Evolutionary conservation across 495 filamentous ascomycete genomes (phyloP).

Genomic region (Neurospora intermedia): DNA sequence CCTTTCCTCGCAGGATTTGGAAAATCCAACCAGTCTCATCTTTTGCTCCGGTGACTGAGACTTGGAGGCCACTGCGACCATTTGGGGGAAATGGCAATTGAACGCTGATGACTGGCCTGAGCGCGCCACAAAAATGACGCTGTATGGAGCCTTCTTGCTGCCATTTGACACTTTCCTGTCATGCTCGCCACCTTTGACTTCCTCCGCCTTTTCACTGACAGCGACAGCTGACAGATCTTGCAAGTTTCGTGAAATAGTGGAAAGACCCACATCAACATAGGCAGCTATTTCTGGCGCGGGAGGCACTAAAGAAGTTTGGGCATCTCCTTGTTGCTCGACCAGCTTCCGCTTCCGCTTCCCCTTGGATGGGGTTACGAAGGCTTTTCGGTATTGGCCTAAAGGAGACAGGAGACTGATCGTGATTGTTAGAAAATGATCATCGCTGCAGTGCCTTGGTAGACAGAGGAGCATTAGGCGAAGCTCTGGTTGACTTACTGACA

Average conservation of each 20-base stretch:
- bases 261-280: constrained; percentile 48
- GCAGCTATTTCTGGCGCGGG: constrained; percentile 38
- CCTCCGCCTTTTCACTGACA: background rate
- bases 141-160: constrained; percentile 4
- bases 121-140: constrained; percentile 42
- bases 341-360: constrained; percentile 38
- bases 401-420: constrained; percentile 43
- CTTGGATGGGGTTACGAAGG: constrained; percentile 38
- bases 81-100: constrained; percentile 49
- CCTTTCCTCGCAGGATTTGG: constrained; percentile 38
- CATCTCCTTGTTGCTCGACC: constrained; percentile 6
- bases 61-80: constrained; percentile 41
- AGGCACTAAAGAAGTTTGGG: constrained; percentile 10
- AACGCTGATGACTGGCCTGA: constrained; percentile 39
- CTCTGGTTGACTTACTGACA: constrained; percentile 34
- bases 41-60: constrained; percentile 23
- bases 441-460: background rate
- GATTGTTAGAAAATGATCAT: background rate
- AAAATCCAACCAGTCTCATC: constrained; percentile 45
- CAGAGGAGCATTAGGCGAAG: background rate
- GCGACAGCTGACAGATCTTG: constrained; percentile 26
- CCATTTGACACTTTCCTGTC: background rate
- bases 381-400: constrained; percentile 41
- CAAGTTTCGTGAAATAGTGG: constrained; percentile 44
- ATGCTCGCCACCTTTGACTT: background rate